Evolutionary conservation across 352 stramenopile species (phyloP), one percentile per base, ranked within the genome.

Genomic region (Pythium angustatum): DNA sequence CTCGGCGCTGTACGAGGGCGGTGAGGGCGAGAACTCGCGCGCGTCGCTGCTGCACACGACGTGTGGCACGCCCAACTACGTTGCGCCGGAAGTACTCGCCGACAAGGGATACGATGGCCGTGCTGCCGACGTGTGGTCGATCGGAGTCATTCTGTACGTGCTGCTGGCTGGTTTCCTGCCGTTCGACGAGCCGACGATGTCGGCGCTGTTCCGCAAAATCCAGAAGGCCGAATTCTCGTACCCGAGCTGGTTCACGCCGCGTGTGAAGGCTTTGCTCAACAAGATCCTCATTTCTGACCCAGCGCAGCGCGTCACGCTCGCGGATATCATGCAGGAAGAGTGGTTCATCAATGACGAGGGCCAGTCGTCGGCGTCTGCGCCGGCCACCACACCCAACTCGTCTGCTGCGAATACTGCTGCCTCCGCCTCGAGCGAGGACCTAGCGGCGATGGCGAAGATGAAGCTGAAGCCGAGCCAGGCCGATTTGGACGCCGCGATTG

Each of bases 131-230:
- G 95, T 99, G 24, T 99, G 98, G 97, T 98, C 90, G 40, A 98
- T 97, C 63, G 98, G 98, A 51, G 97, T 99, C 19, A 99, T 99
- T 62, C 81, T 99, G 33, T 99, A 99, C 74, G 89, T 96, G 34
- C 68, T 97, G 59, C 82, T 97, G 40, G 88, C 88, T 31, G 94
- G 94, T 12, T 98, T 97, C 68, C 70, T 98, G 34, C 94, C 94
- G 34, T 98, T 98, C 57, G 94, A 98, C 64, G 94, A 98, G 62
- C 87, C 88, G 1, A 98, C 89, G 3, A 98, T 99, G 88, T 93
- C 90, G 45, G 93, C 90, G 44, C 79, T 99, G 10, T 99, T 99
- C 76, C 83, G 88, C 54, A 98, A 98, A 77, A 99, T 99, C 69
- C 93, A 98, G 68, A 96, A 92, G 61, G 96, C 91, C 33, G 91